Base-by-base conservation (phyloP, 805 yeast genomes). In the Candida palmyrensis region DNA sequence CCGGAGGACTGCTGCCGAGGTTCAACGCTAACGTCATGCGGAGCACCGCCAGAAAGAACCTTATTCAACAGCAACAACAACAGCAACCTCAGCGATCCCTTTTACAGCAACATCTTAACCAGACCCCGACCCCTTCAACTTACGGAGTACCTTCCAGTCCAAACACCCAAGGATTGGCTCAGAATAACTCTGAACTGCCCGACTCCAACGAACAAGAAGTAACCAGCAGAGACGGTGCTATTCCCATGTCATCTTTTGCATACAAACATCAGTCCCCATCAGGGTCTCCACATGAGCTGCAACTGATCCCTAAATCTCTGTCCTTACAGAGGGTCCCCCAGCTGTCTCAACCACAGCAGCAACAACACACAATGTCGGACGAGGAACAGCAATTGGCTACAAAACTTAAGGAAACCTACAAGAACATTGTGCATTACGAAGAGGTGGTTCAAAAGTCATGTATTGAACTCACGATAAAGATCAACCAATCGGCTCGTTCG, bases 331-430 rank as follows among this genome's bases (percentile, higher is more conserved):
- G n/a, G n/a, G 34, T 16, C 16, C 23, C 23, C 13, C 37, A 27
- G 13, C 11, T 11, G 5, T 29, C 13, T 25, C 17, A 23, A 3
- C 35, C 15, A 18, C 15, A 11, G 14, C 43, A 35, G 27, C 38
- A 21, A 11, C 48, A 39, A 19, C 48, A 68, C 22, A 51, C 59
- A 10, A 64, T 66, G 69, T 57, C 79, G 1, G 76, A 71, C 31
- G 82, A 76, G 47, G 84, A 77, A 51, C 82, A 75, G 44, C 75
- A 75, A 32, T 59, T 82, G 29, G 85, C 85, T 2, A 66, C 81
- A 2, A 81, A 81, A 49, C 53, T 82, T 17, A 86, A 82, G 53
- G 88, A 82, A 48, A 79, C 87, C 3, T 82, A 82, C 53, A 79
- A 80, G 45, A 66, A 73, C 32, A 82, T 82, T 25, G 77, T 82